phyloP scores from a whole-genome alignment of 2,329 filamentous ascomycete species.

The Pseudogymnoascus sp. region DNA sequence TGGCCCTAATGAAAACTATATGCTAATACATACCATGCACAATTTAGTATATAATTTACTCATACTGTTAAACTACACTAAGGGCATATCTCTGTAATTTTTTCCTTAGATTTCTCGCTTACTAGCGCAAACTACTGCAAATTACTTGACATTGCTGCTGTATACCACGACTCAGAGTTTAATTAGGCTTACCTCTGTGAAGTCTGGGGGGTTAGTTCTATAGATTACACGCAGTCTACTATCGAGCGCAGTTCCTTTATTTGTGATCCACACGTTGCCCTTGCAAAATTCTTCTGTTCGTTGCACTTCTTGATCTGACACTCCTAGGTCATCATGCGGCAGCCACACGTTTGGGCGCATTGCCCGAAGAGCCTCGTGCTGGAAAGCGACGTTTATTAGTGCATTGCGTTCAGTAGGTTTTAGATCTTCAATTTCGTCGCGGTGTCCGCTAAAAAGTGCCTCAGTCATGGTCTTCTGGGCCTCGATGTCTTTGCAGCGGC shows the following conservation, averaged over 20 bases:
- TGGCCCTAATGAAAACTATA: too few species aligned
- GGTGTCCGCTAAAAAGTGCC: constrained; percentile 75
- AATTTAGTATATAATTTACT: too few species aligned
- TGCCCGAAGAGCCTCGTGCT: constrained; percentile 79
- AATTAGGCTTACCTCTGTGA: constrained; percentile 80
- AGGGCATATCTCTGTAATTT: too few species aligned
- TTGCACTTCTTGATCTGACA: constrained; percentile 84
- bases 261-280: constrained; percentile 76
- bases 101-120: too few species aligned
- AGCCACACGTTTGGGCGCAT: constrained; percentile 88
- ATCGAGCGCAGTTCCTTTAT: constrained; percentile 83
- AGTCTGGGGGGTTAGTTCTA: constrained; percentile 77
- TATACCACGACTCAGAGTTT: constrained; percentile 61
- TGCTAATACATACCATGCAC: too few species aligned
- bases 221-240: constrained; percentile 79
- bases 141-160: too few species aligned
- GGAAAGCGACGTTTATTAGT: constrained; percentile 79
- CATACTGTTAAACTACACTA: too few species aligned
- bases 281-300: constrained; percentile 57
- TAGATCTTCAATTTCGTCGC: constrained; percentile 91
- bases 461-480: constrained; percentile 52
- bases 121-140: too few species aligned
- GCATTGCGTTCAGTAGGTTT: constrained; percentile 82
- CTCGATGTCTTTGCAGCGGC: constrained; percentile 37
- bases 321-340: constrained; percentile 78